Evolutionary conservation across 1,284 basidiomycete genomes (phyloP).

Genomic region (Rhodofomes roseus): DNA sequence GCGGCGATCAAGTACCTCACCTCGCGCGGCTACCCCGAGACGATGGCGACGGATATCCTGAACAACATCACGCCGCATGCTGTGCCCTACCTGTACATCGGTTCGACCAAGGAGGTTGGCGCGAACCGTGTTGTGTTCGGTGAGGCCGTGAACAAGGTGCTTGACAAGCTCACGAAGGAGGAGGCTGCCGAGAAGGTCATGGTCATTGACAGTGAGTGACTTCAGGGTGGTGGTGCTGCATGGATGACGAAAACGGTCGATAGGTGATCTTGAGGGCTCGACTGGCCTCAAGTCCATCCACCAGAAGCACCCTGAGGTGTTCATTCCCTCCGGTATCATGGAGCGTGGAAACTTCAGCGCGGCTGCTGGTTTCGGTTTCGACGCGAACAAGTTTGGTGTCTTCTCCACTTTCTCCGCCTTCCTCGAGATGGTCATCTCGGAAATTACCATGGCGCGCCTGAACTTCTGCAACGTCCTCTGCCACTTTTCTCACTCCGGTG

Average conservation of each 20-base stretch:
- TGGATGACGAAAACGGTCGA: background rate
- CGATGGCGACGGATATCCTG: slow-evolving; percentile 50
- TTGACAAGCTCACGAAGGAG: slow-evolving; percentile 71
- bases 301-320: slow-evolving; percentile 84
- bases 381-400: slow-evolving; percentile 69
- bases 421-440: slow-evolving; percentile 84
- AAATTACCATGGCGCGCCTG: slow-evolving; percentile 85
- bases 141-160: slow-evolving; percentile 74
- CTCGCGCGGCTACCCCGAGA: slow-evolving; percentile 57
- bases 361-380: slow-evolving; percentile 83
- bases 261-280: slow-evolving; percentile 80
- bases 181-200: slow-evolving; percentile 77
- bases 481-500: slow-evolving; percentile 81
- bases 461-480: slow-evolving; percentile 83
- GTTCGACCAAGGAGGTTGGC: slow-evolving; percentile 67
- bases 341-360: slow-evolving; percentile 54
- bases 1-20: slow-evolving; percentile 71
- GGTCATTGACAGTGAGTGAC: slow-evolving; percentile 75
- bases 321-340: slow-evolving; percentile 69
- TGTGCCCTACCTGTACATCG: slow-evolving; percentile 58
- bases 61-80: slow-evolving; percentile 59
- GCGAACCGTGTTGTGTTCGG: slow-evolving; percentile 83
- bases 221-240: background rate
- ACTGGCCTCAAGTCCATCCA: slow-evolving; percentile 84
- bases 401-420: slow-evolving; percentile 88